A percentile compares a stretch with the other conserved stretches of the same genome.
These are phyloP conservation scores for Nemania sp. DNA, from an alignment of 2,329 filamentous ascomycete species.

Conservation along the genomic window DNA sequence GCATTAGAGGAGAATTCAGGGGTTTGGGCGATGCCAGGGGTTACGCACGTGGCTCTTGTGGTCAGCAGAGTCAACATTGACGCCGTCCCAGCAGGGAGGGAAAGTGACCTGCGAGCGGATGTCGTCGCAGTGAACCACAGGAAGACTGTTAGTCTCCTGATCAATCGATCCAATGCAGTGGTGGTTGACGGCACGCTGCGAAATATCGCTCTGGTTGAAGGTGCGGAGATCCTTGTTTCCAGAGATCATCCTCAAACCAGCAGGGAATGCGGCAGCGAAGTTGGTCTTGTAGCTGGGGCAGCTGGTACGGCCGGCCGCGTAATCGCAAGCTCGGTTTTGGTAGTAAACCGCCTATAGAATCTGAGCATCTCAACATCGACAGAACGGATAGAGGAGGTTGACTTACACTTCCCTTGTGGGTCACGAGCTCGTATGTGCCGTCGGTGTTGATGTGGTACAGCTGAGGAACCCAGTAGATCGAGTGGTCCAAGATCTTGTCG, in stretches of 20 bases:
- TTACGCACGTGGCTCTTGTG: slow-evolving; percentile 19
- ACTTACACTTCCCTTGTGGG: slow-evolving; percentile 14
- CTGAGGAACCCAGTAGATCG: slow-evolving; percentile 16
- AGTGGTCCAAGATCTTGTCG: slow-evolving; percentile 19
- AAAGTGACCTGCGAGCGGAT: slow-evolving; percentile 58
- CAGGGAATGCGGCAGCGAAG: slow-evolving; percentile 11
- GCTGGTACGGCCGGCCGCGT: slow-evolving; percentile 10
- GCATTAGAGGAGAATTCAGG: background rate
- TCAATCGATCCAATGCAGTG: slow-evolving; percentile 15
- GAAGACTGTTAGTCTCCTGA: slow-evolving; percentile 50
- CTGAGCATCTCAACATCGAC: background rate
- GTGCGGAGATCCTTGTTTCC: slow-evolving; percentile 23
- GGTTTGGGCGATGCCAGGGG: background rate
- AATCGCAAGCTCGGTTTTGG: slow-evolving; percentile 23
- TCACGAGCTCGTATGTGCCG: slow-evolving; percentile 13
- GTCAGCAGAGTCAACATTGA: slow-evolving; percentile 48
- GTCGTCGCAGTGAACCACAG: slow-evolving; percentile 34
- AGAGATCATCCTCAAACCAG: slow-evolving; percentile 20
- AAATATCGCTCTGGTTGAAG: slow-evolving; percentile 17
- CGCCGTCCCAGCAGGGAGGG: slow-evolving; percentile 65
- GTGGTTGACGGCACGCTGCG: slow-evolving; percentile 21
- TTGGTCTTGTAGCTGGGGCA: slow-evolving; percentile 17
- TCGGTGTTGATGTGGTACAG: slow-evolving; percentile 21
- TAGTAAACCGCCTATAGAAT: slow-evolving; percentile 18
- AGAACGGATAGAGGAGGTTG: background rate